Conservation (phyloP, 2,329 filamentous ascomycete genomes). For the Didymella lethalis region DNA sequence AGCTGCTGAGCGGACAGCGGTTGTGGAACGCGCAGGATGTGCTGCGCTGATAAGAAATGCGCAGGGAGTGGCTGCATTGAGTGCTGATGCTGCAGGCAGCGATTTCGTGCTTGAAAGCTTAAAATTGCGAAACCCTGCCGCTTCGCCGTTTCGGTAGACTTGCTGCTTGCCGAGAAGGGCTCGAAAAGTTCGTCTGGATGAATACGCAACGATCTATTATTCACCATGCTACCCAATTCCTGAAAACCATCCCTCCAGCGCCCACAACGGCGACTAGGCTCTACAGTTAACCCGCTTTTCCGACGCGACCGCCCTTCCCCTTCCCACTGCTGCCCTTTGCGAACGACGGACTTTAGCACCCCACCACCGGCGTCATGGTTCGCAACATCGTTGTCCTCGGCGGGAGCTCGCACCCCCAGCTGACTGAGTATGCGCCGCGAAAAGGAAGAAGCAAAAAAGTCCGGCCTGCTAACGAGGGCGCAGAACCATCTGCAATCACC, state of each 20-base stretch:
- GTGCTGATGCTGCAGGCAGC: constrained; percentile 20
- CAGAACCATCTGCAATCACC: constrained; percentile 79
- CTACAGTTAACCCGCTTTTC: constrained; percentile 17
- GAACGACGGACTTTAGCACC: constrained; percentile 11
- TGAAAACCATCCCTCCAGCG: constrained; percentile 39
- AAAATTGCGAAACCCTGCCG: constrained; percentile 29
- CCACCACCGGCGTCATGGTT: constrained; percentile 69
- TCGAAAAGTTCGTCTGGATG: constrained; percentile 40
- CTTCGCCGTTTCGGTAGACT: constrained; percentile 30
- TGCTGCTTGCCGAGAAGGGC: constrained; percentile 22
- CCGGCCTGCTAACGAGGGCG: constrained; percentile 17
- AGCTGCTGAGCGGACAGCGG: background rate
- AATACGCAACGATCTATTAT: constrained; percentile 30
- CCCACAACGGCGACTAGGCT: constrained; percentile 33
- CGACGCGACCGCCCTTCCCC: constrained; percentile 16
- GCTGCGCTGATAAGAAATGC: constrained; percentile 10
- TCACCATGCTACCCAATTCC: constrained; percentile 48
- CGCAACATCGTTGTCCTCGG: constrained; percentile 94
- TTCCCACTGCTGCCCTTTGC: constrained; percentile 19
- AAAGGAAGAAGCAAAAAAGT: no score
- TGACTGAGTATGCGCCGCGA: constrained; percentile 66
- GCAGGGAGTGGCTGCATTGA: constrained; percentile 6
- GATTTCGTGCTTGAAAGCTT: constrained; percentile 35
- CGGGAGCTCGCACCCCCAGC: constrained; percentile 88
- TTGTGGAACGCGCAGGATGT: background rate